These are phyloP conservation scores for Malassezia globosa DNA, from an alignment of 1,284 basidiomycete species.

Conservation along the genomic window DNA sequence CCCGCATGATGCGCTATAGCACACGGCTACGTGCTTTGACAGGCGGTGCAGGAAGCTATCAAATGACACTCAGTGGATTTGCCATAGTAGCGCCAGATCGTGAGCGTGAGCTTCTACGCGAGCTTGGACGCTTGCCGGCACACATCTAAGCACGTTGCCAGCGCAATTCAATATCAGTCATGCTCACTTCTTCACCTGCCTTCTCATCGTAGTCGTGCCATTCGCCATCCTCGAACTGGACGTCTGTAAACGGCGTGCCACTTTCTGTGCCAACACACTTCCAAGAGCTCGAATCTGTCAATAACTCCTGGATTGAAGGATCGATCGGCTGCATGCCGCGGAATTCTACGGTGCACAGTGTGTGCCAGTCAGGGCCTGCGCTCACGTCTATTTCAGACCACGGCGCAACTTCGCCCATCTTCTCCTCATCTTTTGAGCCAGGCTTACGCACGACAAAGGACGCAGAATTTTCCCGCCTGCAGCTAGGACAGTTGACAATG, in stretches of 20 bases:
- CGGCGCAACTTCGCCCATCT: constrained; percentile 26
- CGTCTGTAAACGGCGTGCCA: constrained; percentile 25
- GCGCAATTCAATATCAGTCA: constrained; percentile 31
- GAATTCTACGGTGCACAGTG: constrained; percentile 40
- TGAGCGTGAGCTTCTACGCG: constrained; percentile 29
- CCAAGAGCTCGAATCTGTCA: constrained; percentile 28
- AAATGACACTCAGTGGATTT: constrained; percentile 67
- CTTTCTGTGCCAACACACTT: constrained; percentile 28
- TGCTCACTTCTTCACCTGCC: constrained; percentile 33
- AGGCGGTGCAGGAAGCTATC: constrained; percentile 68
- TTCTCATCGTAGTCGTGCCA: constrained; percentile 48
- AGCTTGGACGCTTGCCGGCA: constrained; percentile 26
- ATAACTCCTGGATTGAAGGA: constrained; percentile 1
- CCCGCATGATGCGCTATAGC: constrained; percentile 67
- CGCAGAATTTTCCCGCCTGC: constrained; percentile 15
- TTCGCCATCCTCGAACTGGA: constrained; percentile 43
- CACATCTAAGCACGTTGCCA: constrained; percentile 18
- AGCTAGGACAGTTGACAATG: constrained; percentile 30
- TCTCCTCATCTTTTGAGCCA: constrained; percentile 8
- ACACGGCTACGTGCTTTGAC: constrained; percentile 65
- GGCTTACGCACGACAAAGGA: constrained; percentile 9
- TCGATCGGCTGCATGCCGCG: constrained; percentile 32
- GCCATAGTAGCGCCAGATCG: constrained; percentile 47
- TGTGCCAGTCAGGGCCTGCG: constrained; percentile 22
- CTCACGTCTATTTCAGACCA: constrained; percentile 22